Conservation (phyloP, 257 asterid species). For the Leptodermis oblonga region DNA sequence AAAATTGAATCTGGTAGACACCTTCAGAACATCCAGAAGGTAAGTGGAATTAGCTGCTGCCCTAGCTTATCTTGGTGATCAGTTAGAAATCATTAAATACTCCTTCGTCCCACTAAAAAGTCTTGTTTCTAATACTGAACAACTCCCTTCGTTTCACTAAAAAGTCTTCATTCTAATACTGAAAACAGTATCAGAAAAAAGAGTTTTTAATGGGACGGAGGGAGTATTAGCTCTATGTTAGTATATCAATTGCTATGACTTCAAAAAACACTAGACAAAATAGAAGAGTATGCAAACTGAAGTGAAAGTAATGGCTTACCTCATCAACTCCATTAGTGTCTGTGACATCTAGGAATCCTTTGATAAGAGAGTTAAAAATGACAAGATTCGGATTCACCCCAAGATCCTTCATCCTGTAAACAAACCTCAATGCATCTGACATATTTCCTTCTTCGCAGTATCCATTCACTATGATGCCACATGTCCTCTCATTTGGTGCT, state of each 20-base stretch:
- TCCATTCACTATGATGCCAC: slow-evolving; percentile 83
- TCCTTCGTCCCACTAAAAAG: no score
- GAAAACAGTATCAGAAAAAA: no score
- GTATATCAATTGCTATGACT: neutral
- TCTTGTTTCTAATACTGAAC: no score
- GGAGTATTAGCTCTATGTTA: neutral
- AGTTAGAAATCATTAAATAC: neutral
- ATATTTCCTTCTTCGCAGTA: slow-evolving; percentile 81
- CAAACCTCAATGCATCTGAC: slow-evolving; percentile 68
- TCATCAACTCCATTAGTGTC: slow-evolving; percentile 78
- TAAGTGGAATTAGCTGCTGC: neutral
- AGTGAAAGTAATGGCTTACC: slow-evolving; percentile 60
- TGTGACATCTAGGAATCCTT: slow-evolving; percentile 56
- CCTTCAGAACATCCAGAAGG: neutral
- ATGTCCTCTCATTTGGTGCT: slow-evolving; percentile 66
- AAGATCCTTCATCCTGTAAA: slow-evolving; percentile 74
- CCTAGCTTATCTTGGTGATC: neutral
- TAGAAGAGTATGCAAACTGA: no score
- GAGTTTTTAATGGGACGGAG: no score
- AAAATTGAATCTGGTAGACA: neutral
- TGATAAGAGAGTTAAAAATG: slow-evolving; percentile 72
- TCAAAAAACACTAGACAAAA: neutral
- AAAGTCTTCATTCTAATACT: no score
- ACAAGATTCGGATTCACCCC: slow-evolving; percentile 73
- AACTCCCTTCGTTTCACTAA: no score